phyloP scores from a whole-genome alignment of 2,329 filamentous ascomycete species.

The Nothophaeocryptopus gaeumannii region DNA sequence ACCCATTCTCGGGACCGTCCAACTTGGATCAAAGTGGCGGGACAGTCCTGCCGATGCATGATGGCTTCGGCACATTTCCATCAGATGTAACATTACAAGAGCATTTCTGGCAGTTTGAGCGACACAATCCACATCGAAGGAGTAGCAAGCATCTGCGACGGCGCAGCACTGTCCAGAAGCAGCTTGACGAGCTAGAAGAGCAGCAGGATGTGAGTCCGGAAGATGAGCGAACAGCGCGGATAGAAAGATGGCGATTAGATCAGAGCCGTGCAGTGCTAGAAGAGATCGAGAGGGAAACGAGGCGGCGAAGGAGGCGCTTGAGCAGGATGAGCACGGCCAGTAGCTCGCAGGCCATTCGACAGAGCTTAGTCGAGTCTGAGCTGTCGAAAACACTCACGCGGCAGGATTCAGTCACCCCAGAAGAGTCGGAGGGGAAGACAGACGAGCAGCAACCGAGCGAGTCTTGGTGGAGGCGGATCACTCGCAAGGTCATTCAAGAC shows the following conservation, averaged over 20 bases:
- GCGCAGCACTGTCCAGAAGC: slow-evolving; percentile 57
- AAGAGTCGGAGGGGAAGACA: slow-evolving; percentile 21
- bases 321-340: slow-evolving; percentile 51
- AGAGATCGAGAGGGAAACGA: slow-evolving; percentile 84
- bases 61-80: slow-evolving; percentile 83
- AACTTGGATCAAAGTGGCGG: slow-evolving; percentile 55
- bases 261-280: slow-evolving; percentile 82
- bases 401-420: slow-evolving; percentile 26
- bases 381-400: slow-evolving; percentile 18
- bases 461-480: slow-evolving; percentile 76
- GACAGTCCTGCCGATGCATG: slow-evolving; percentile 82
- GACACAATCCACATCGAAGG: slow-evolving; percentile 70
- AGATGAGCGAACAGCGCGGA: slow-evolving; percentile 73
- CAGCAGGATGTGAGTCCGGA: slow-evolving; percentile 54
- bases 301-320: slow-evolving; percentile 58
- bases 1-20: slow-evolving; percentile 50
- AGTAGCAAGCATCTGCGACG: slow-evolving; percentile 50
- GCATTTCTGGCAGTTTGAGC: slow-evolving; percentile 84
- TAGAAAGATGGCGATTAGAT: slow-evolving; percentile 89
- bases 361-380: slow-evolving; percentile 18
- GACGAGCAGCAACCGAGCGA: slow-evolving; percentile 46
- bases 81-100: slow-evolving; percentile 63
- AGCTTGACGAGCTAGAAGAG: slow-evolving; percentile 56
- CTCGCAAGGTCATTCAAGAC: slow-evolving; percentile 80
- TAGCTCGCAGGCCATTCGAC: slow-evolving; percentile 10